These are phyloP conservation scores for Hemisphaericaspora xylanilytica DNA, from an alignment of 1,139 yeast species.

Conservation along the genomic window DNA sequence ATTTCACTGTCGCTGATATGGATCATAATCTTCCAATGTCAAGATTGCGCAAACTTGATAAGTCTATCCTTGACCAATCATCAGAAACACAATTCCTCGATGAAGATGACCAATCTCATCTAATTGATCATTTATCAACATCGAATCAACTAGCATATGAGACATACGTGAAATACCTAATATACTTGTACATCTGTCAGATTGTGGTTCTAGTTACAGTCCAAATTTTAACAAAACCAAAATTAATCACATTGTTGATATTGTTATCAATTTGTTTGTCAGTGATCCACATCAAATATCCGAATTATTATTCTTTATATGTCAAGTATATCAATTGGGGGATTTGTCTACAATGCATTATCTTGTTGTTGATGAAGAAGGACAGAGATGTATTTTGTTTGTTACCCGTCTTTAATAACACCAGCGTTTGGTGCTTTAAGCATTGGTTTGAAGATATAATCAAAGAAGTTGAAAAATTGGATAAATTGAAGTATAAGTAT, in stretches of 20 bases:
- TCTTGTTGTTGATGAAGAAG: slow-evolving; percentile 3
- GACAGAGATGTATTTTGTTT: slow-evolving; percentile 5
- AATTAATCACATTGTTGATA: slow-evolving; percentile 1
- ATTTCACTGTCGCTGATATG: background rate
- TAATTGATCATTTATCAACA: slow-evolving; percentile 15
- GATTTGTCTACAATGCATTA: slow-evolving; percentile 7
- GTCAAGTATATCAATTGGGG: slow-evolving; percentile 8
- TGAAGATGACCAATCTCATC: slow-evolving; percentile 21
- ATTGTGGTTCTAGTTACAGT: slow-evolving; percentile 2
- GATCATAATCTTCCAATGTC: slow-evolving; percentile 1
- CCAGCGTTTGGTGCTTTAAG: slow-evolving; percentile 14
- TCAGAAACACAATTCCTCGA: slow-evolving; percentile 15
- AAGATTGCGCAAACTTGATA: slow-evolving; percentile 17
- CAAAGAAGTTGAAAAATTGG: slow-evolving; percentile 15
- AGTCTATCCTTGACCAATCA: slow-evolving; percentile 12
- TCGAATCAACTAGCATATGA: slow-evolving; percentile 9
- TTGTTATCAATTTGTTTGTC: slow-evolving; percentile 7
- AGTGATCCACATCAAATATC: slow-evolving; percentile 5
- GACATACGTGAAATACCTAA: slow-evolving; percentile 5
- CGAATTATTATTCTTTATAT: background rate
- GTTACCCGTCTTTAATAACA: slow-evolving; percentile 19
- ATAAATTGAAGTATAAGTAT: slow-evolving; percentile 21
- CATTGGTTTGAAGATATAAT: slow-evolving; percentile 14
- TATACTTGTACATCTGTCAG: slow-evolving; percentile 8
- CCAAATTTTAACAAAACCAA: slow-evolving; percentile 1